Evolutionary conservation across 371 early-diverging fungal species (phyloP).

Genomic region (Apophysomyces sp.): DNA sequence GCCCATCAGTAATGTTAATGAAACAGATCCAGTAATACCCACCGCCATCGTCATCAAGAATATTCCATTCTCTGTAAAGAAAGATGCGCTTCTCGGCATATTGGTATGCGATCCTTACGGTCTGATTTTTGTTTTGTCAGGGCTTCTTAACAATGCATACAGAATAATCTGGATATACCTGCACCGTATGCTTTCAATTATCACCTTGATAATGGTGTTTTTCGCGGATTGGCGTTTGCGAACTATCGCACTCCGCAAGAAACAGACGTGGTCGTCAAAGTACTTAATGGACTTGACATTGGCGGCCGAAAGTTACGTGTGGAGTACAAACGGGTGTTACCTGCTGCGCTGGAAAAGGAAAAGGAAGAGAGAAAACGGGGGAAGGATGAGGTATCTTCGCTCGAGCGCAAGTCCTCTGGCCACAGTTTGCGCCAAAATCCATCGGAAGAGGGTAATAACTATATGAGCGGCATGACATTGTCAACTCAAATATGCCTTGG

Average conservation of each 20-base stretch:
- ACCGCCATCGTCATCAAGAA: conserved; percentile 85
- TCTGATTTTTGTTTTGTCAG: background rate
- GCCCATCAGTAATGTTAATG: conserved; percentile 7
- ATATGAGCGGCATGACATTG: conserved; percentile 21
- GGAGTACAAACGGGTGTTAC: conserved; percentile 72
- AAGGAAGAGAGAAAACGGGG: conserved; percentile 12
- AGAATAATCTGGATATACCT: conserved; percentile 64
- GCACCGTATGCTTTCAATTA: conserved; percentile 82
- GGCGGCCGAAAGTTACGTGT: conserved; percentile 77
- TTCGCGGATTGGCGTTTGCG: conserved; percentile 83
- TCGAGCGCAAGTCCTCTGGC: conserved; percentile 38
- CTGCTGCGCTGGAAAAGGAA: conserved; percentile 14
- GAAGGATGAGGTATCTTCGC: conserved; percentile 38
- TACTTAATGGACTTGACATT: conserved; percentile 69
- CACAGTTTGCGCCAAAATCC: conserved; percentile 34
- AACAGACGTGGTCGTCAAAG: conserved; percentile 65
- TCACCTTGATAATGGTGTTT: conserved; percentile 77
- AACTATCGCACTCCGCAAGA: conserved; percentile 79
- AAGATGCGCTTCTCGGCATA: conserved; percentile 67
- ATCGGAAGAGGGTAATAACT: conserved; percentile 33
- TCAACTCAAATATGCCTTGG: background rate
- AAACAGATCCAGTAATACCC: conserved; percentile 48
- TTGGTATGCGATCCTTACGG: conserved; percentile 42
- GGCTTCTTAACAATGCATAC: background rate
- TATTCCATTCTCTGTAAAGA: conserved; percentile 78